Base-by-base conservation (phyloP, 805 yeast genomes). In the Danielia oregonensis region DNA sequence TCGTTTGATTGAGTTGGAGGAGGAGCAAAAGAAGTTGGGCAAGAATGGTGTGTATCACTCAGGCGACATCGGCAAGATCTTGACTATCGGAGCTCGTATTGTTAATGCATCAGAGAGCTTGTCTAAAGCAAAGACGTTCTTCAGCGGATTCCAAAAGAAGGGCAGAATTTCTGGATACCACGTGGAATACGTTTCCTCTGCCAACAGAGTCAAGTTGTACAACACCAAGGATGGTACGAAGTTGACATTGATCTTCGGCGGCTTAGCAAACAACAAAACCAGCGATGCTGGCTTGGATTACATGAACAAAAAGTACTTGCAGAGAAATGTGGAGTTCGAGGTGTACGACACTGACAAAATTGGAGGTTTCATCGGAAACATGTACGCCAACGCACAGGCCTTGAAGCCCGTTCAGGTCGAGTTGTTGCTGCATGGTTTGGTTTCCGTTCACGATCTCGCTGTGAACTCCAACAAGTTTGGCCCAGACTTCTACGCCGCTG, bases 91-190 rank as follows among this genome's bases (percentile, higher is more conserved):
- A 14, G 78, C 78, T 24, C 71, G 86, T 46, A 59, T 78, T 21
- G 83, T 84, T 22, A 91, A 87, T 55, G 95, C 94, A 4, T 81
- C 91, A 14, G 95, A 85, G 54, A 76, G 73, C 46, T 68, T 72
- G 5, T 64, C 79, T 26, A 77, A 86, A 50, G 87, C 96, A 22
- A 79, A 79, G 42, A 78, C 89, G 5, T 85, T 79, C 51, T 67
- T 84, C 49, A 73, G 82, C 40, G 77, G 86, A 2, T 74, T 86
- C 46, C 76, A 74, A 52, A 76, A 81, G 45, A 80, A 82, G 62
- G 70, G 76, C 17, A 69, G 74, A 38, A 71, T 85, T 33, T 93
- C 82, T 27, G 58, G 55, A 4, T 71, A 76, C 42, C 55, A 65
- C 39, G 87, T 86, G 17, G 95, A 87, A 44, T 79, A 70, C 50